phyloP scores from a whole-genome alignment of 371 early-diverging fungal genomes.

The Amoeboaphelidium protococcarum region DNA sequence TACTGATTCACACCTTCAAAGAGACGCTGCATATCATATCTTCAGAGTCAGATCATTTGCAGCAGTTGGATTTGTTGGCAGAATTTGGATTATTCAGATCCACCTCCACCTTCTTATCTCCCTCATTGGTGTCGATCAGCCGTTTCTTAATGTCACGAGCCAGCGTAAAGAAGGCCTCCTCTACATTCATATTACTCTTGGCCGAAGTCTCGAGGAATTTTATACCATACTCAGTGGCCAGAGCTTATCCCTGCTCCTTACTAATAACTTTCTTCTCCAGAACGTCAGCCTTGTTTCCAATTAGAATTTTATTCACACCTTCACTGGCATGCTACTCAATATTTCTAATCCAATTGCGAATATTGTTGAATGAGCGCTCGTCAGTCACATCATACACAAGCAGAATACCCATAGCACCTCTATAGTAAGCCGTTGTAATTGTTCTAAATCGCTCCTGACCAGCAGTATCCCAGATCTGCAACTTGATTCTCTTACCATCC shows the following conservation, averaged over 20 bases:
- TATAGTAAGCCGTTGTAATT: slow-evolving; percentile 94
- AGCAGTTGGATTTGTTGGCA: neutral
- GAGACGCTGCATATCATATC: neutral
- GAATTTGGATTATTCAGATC: neutral
- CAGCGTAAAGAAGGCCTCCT: slow-evolving; percentile 83
- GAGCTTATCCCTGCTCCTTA: slow-evolving; percentile 42
- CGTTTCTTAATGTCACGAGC: slow-evolving; percentile 60
- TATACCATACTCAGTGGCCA: slow-evolving; percentile 56
- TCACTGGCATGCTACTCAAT: slow-evolving; percentile 89
- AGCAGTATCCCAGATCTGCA: slow-evolving; percentile 99
- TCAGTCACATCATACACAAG: slow-evolving; percentile 97
- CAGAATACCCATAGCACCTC: slow-evolving; percentile 96
- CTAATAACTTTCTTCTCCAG: slow-evolving; percentile 50
- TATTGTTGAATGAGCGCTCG: slow-evolving; percentile 61
- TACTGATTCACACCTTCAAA: too few relatives aligned
- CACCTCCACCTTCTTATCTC: slow-evolving; percentile 5
- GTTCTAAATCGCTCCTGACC: slow-evolving; percentile 99
- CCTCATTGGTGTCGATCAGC: slow-evolving; percentile 19
- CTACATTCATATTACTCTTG: slow-evolving; percentile 75
- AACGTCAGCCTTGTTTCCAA: slow-evolving; percentile 98
- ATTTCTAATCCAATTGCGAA: slow-evolving; percentile 79
- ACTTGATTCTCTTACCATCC: slow-evolving; percentile 92
- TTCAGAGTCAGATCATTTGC: neutral
- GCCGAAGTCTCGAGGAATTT: slow-evolving; percentile 84
- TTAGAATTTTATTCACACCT: slow-evolving; percentile 79